Evolutionary conservation across 257 asterid species (phyloP).

Genomic region (Fraxinus pennsylvanica): DNA sequence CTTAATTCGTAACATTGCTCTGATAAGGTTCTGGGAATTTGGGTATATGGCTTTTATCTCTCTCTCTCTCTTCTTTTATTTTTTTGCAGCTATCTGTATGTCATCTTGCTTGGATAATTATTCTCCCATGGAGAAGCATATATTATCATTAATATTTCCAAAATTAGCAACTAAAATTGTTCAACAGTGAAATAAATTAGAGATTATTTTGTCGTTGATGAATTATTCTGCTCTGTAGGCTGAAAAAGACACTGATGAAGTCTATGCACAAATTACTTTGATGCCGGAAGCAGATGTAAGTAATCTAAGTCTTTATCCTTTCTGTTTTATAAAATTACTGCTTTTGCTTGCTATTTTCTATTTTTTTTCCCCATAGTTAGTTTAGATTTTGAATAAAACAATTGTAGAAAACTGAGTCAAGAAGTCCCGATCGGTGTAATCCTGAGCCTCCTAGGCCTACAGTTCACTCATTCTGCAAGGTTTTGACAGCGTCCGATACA

Average conservation of each 20-base stretch:
- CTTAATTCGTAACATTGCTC: background rate
- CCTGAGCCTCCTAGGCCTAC: conserved; percentile 60
- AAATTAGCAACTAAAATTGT: background rate
- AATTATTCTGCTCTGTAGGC: conserved; percentile 48
- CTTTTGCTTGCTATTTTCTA: background rate
- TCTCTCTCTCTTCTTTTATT: background rate
- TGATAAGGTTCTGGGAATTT: conserved; percentile 7
- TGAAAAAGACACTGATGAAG: conserved; percentile 87
- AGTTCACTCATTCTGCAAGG: conserved; percentile 85
- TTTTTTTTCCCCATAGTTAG: background rate
- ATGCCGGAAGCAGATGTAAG: conserved; percentile 78
- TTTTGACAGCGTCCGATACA: conserved; percentile 88
- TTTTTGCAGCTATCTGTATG: background rate
- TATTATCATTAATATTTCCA: background rate
- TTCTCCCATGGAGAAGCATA: background rate
- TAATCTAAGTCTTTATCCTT: conserved; percentile 11
- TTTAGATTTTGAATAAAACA: conserved; percentile 9
- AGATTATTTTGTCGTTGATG: background rate
- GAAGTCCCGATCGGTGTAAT: conserved; percentile 42
- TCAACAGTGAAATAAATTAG: background rate
- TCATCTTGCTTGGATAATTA: background rate
- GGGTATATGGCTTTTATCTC: conserved; percentile 2
- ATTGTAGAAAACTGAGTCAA: conserved; percentile 63
- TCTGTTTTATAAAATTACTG: background rate
- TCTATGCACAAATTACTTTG: conserved; percentile 84